phyloP scores from a whole-genome alignment of 352 stramenopile species.

The Paralagenidium karlingii region DNA sequence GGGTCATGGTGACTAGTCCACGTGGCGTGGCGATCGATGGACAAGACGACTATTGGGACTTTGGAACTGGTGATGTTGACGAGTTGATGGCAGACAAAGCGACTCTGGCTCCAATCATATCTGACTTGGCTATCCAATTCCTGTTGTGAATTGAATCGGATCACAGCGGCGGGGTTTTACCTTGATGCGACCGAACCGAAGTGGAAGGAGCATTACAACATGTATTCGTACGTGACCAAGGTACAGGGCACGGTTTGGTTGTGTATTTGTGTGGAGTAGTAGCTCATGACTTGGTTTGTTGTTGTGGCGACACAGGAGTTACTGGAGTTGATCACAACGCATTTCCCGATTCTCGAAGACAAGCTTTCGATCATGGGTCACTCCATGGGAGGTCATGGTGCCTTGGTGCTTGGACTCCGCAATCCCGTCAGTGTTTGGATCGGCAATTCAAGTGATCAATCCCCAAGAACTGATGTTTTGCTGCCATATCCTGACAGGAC shows the following conservation, averaged over 20 bases:
- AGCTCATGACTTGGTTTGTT: background rate
- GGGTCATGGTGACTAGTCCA: slow-evolving; percentile 32
- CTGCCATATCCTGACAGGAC: slow-evolving; percentile 16
- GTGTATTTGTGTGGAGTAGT: background rate
- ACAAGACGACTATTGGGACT: slow-evolving; percentile 94
- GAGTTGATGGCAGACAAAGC: background rate
- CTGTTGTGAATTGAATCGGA: too few species aligned
- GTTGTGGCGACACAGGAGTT: too few species aligned
- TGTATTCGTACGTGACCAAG: slow-evolving; percentile 96
- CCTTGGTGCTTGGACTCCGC: slow-evolving; percentile 90
- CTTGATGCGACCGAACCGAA: slow-evolving; percentile 91
- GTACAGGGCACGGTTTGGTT: slow-evolving; percentile 1
- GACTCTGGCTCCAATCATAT: background rate
- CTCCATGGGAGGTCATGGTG: slow-evolving; percentile 96
- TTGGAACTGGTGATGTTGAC: slow-evolving; percentile 75
- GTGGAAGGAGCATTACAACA: slow-evolving; percentile 91
- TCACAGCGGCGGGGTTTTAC: slow-evolving; percentile 91
- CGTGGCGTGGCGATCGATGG: slow-evolving; percentile 83
- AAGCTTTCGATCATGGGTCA: slow-evolving; percentile 91
- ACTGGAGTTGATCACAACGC: slow-evolving; percentile 71
- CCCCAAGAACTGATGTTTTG: too few species aligned
- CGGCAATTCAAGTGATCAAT: background rate
- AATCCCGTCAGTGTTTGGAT: slow-evolving; percentile 33
- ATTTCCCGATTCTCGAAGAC: slow-evolving; percentile 80
- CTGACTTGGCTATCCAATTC: too few species aligned